phyloP scores from a whole-genome alignment of 2,329 filamentous ascomycete species.

The Grosmannia clavigera region DNA sequence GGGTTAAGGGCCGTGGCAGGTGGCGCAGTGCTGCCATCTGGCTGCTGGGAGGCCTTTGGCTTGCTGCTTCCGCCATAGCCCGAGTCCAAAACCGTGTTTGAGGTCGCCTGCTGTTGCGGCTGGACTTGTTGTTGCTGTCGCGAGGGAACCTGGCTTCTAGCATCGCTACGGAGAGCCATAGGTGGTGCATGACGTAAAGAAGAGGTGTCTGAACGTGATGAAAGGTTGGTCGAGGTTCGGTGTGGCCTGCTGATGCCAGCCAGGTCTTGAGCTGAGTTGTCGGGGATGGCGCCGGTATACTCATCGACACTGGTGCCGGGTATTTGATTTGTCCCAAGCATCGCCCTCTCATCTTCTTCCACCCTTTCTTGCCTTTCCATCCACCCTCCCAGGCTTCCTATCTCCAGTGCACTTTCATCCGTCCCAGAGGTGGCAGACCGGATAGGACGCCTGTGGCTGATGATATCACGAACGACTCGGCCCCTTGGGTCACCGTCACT shows the following conservation, averaged over 20 bases:
- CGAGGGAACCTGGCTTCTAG: too few relatives aligned
- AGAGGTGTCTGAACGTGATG: conserved; percentile 13
- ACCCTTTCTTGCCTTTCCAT: conserved; percentile 17
- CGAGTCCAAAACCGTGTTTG: background rate
- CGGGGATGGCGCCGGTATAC: background rate
- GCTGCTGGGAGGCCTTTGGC: background rate
- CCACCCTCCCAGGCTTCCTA: conserved; percentile 16
- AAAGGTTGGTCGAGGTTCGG: conserved; percentile 10
- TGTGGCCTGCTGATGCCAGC: background rate
- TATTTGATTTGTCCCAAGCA: background rate
- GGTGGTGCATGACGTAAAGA: conserved; percentile 18
- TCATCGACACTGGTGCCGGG: background rate
- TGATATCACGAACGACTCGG: background rate
- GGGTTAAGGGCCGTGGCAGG: background rate
- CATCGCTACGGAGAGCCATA: background rate
- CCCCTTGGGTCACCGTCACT: background rate
- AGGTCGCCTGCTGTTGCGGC: background rate
- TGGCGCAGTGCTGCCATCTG: background rate
- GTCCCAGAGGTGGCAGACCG: background rate
- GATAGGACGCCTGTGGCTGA: background rate
- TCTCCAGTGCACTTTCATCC: conserved; percentile 1
- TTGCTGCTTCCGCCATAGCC: background rate
- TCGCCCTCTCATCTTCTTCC: background rate
- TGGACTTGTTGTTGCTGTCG: background rate
- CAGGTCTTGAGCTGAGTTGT: background rate